Percentiles rank a stretch among this genome's conserved stretches.
These are phyloP conservation scores for Jacaranda copaia DNA, from an alignment of 257 asterid species.

Conservation along the genomic window DNA sequence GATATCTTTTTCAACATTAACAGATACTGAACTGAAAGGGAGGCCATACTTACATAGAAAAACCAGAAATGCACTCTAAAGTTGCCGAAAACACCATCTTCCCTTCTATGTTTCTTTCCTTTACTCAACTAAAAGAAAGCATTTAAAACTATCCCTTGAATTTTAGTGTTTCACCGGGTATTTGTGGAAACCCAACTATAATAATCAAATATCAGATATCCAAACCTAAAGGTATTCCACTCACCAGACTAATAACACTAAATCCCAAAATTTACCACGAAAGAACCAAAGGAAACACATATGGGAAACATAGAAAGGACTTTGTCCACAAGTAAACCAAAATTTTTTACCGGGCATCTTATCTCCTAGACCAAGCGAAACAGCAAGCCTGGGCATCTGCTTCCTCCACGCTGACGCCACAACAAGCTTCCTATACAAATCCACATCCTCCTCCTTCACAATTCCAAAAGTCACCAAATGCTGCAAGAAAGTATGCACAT, in stretches of 20 bases:
- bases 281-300: not conserved
- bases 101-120: not conserved
- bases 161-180: not conserved
- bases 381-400: constrained; percentile 98
- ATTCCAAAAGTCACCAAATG: constrained; percentile 98
- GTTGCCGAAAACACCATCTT: constrained; percentile 1
- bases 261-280: constrained; percentile 2
- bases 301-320: not conserved
- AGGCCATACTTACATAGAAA: not conserved
- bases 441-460: constrained; percentile 82
- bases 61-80: constrained; percentile 6
- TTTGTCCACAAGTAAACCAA: constrained; percentile 8
- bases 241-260: not conserved
- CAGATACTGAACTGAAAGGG: not conserved
- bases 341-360: constrained; percentile 87
- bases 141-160: constrained; percentile 5
- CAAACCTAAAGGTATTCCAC: not conserved
- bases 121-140: not conserved
- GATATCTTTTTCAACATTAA: not conserved
- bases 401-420: constrained; percentile 99
- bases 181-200: constrained; percentile 16
- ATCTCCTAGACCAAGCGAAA: constrained; percentile 87
- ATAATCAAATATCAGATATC: constrained; percentile 6
- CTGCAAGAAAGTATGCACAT: constrained; percentile 96
- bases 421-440: constrained; percentile 94